Conservation (phyloP, 768 basidiomycete species). For the Kwoniella bestiolae region DNA sequence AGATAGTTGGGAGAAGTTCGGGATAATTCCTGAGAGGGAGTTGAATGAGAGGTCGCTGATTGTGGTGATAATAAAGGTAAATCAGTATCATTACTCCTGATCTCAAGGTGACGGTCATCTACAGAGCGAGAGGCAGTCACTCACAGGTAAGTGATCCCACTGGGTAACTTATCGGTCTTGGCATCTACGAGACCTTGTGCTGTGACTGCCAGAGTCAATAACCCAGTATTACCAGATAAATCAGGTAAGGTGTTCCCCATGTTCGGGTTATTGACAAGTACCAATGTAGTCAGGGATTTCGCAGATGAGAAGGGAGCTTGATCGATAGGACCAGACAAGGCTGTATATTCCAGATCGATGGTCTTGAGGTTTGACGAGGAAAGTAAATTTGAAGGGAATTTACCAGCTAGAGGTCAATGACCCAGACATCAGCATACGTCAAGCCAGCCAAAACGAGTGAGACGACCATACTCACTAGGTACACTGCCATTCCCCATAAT, state of each 20-base stretch:
- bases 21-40: constrained; percentile 44
- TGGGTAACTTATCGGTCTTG: constrained; percentile 39
- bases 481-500: constrained; percentile 52
- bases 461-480: constrained; percentile 52
- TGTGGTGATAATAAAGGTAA: not conserved
- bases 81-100: not conserved
- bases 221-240: constrained; percentile 24
- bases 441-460: too few species aligned
- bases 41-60: constrained; percentile 56
- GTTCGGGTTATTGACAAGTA: constrained; percentile 51
- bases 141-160: constrained; percentile 53
- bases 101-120: too few species aligned
- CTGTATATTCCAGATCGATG: constrained; percentile 54
- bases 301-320: constrained; percentile 31
- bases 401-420: constrained; percentile 41
- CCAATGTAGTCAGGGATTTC: constrained; percentile 38
- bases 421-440: not conserved
- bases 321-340: constrained; percentile 46
- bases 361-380: constrained; percentile 43
- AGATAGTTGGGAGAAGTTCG: constrained; percentile 37
- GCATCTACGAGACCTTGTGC: constrained; percentile 49
- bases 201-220: constrained; percentile 53
- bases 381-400: constrained; percentile 47
- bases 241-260: constrained; percentile 52
- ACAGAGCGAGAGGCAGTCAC: not conserved